These are phyloP conservation scores for Dryas drummondii DNA, from an alignment of 306 rosid species.

Conservation along the genomic window DNA sequence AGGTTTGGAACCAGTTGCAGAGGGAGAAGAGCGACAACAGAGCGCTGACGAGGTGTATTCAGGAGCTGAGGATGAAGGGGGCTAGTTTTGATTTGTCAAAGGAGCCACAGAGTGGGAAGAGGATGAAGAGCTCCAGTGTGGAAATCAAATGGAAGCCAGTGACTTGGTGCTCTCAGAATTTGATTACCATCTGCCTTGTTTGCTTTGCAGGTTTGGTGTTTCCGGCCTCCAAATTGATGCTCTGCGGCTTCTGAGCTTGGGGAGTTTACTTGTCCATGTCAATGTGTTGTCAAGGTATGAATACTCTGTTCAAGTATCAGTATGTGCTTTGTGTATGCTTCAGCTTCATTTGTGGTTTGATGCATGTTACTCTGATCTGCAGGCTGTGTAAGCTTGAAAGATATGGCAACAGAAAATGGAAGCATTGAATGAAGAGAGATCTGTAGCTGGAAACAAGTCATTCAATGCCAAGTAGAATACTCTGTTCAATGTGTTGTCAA, in stretches of 20 bases:
- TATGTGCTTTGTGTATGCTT: not conserved
- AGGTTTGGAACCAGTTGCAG: slow-evolving; percentile 53
- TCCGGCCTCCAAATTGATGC: slow-evolving; percentile 66
- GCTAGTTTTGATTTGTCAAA: slow-evolving; percentile 75
- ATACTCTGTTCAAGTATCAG: too few relatives aligned
- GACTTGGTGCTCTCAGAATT: slow-evolving; percentile 47
- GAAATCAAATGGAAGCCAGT: slow-evolving; percentile 80
- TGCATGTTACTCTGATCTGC: not conserved
- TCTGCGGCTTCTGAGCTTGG: slow-evolving; percentile 49
- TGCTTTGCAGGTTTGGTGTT: slow-evolving; percentile 62
- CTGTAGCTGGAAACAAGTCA: not conserved
- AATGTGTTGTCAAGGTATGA: not conserved
- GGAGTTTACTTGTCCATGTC: not conserved
- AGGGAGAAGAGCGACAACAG: slow-evolving; percentile 57
- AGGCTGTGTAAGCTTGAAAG: not conserved
- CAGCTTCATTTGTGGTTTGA: not conserved
- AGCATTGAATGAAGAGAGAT: not conserved
- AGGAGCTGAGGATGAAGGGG: slow-evolving; percentile 92
- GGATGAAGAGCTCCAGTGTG: slow-evolving; percentile 90
- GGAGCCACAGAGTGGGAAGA: slow-evolving; percentile 56
- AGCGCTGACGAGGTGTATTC: slow-evolving; percentile 54
- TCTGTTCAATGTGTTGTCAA: not conserved
- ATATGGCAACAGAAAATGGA: not conserved
- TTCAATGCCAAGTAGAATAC: not conserved
- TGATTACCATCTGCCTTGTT: slow-evolving; percentile 48